Percentiles rank a stretch among this genome's conserved stretches.
These are phyloP conservation scores for Clathrospora elynae DNA, from an alignment of 2,329 filamentous ascomycete genomes.

Conservation along the genomic window DNA sequence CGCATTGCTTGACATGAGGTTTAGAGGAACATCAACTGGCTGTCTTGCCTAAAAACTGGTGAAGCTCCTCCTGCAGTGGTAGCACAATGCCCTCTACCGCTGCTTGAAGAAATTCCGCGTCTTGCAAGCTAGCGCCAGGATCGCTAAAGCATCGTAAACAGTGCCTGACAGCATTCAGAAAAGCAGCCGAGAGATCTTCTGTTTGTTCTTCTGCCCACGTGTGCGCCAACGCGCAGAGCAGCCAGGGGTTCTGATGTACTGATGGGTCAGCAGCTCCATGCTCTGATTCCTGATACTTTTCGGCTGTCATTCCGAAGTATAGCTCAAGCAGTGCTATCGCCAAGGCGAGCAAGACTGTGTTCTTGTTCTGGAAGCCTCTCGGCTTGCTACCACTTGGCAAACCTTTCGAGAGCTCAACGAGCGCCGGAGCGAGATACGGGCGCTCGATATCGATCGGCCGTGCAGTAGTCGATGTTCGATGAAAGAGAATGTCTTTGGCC, in stretches of 20 bases:
- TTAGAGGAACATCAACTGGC: conserved; percentile 8
- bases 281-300: conserved; percentile 37
- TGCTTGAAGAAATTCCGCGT: conserved; percentile 43
- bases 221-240: conserved; percentile 40
- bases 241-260: conserved; percentile 34
- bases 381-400: conserved; percentile 10
- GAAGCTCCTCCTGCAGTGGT: conserved; percentile 45
- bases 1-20: neutral
- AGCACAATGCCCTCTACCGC: conserved; percentile 46
- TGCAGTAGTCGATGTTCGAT: conserved; percentile 23
- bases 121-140: conserved; percentile 41
- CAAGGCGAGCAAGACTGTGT: conserved; percentile 42
- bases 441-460: conserved; percentile 38
- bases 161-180: conserved; percentile 41
- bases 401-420: conserved; percentile 12
- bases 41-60: conserved; percentile 44
- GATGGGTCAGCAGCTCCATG: conserved; percentile 16
- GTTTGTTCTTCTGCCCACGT: conserved; percentile 43
- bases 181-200: conserved; percentile 46
- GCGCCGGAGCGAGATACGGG: conserved; percentile 37
- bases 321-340: conserved; percentile 45
- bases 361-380: conserved; percentile 40
- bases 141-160: conserved; percentile 45
- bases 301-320: conserved; percentile 44
- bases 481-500: conserved; percentile 43